Percentiles rank a stretch among this genome's conserved stretches.
These are phyloP conservation scores for Tinospora cordifolia DNA, from an alignment of 164 flowering plant genomes.

Conservation along the genomic window DNA sequence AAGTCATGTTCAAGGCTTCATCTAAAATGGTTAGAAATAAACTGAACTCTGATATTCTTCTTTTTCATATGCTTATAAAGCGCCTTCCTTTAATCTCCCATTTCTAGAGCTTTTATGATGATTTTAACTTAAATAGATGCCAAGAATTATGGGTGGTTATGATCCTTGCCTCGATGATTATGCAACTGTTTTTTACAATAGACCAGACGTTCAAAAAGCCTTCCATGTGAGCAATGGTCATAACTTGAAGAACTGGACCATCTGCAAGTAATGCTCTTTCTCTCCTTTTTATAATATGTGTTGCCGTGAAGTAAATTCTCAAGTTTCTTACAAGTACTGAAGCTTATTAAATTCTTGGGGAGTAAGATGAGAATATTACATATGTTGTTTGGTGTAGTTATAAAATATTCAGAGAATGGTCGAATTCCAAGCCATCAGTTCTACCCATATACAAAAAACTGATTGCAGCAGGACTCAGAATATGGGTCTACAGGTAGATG, in stretches of 20 bases:
- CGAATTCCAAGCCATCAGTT: constrained; percentile 55
- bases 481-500: constrained; percentile 90
- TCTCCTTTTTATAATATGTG: neutral
- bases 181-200: constrained; percentile 64
- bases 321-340: neutral
- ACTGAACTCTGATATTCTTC: neutral
- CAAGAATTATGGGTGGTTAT: constrained; percentile 77
- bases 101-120: neutral
- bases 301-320: neutral
- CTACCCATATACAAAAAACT: constrained; percentile 85
- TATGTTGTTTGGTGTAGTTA: constrained; percentile 37
- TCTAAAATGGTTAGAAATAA: constrained; percentile 48
- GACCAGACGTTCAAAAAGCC: constrained; percentile 77
- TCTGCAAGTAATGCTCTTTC: constrained; percentile 70
- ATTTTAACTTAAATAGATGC: constrained; percentile 42
- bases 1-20: constrained; percentile 29
- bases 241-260: constrained; percentile 63
- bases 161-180: constrained; percentile 87
- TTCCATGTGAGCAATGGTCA: constrained; percentile 76
- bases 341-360: neutral
- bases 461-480: constrained; percentile 67
- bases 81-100: neutral
- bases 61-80: neutral
- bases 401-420: constrained; percentile 46
- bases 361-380: neutral